phyloP scores from a whole-genome alignment of 371 early-diverging fungal genomes.

The Circinella minor region DNA sequence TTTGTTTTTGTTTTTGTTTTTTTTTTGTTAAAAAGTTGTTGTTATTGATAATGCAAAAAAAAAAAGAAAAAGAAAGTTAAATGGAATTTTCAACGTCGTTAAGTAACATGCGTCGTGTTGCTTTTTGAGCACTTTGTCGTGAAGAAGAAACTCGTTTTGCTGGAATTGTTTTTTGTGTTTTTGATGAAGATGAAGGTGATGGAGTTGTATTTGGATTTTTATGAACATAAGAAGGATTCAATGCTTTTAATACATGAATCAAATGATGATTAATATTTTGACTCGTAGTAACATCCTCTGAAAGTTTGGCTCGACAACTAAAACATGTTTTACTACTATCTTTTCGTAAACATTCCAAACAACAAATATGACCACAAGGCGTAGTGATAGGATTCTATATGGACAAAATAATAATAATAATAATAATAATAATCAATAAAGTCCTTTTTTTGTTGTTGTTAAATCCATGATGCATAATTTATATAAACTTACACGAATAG shows the following conservation, averaged over 20 bases:
- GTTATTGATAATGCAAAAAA: too few relatives aligned
- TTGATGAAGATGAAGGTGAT: neutral
- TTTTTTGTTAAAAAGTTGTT: too few relatives aligned
- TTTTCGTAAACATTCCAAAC: constrained; percentile 42
- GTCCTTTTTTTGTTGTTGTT: too few relatives aligned
- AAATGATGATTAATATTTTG: constrained; percentile 36
- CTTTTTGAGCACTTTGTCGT: constrained; percentile 4
- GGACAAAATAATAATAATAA: too few relatives aligned
- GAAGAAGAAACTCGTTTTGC: neutral
- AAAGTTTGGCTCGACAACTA: constrained; percentile 39
- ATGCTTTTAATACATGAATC: constrained; percentile 32
- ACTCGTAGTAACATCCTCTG: constrained; percentile 1
- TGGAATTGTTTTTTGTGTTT: neutral
- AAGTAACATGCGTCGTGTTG: constrained; percentile 1
- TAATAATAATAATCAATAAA: too few relatives aligned
- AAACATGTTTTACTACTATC: constrained; percentile 39
- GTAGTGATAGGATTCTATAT: constrained; percentile 59
- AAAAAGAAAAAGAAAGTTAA: neutral
- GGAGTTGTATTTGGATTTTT: neutral
- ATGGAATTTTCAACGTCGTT: constrained; percentile 5
- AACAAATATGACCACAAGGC: constrained; percentile 63
- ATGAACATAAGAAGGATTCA: constrained; percentile 27
- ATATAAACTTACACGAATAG: constrained; percentile 30
- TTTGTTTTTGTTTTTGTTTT: too few relatives aligned
- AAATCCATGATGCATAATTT: too few relatives aligned